Percentiles rank a stretch among this genome's conserved stretches.
These are phyloP conservation scores for Blepharisma undulans DNA, from an alignment of 169 alveolate genomes.

Conservation along the genomic window DNA sequence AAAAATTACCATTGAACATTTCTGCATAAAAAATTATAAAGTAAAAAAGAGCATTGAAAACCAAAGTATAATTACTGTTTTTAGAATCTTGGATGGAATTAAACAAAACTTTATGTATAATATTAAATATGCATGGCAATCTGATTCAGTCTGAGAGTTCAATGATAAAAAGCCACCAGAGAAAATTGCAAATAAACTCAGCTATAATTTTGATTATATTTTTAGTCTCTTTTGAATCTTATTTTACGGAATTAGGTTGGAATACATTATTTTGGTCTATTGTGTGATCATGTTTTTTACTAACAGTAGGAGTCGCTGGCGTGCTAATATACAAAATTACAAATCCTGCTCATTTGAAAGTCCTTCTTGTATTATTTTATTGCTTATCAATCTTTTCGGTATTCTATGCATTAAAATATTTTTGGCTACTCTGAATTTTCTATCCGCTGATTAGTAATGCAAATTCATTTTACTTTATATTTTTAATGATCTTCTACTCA, in stretches of 20 bases:
- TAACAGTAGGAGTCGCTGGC: background rate
- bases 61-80: no score
- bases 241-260: background rate
- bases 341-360: background rate
- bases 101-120: no score
- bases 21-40: no score
- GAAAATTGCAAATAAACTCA: background rate
- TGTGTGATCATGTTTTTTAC: background rate
- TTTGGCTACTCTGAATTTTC: background rate
- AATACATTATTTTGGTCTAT: background rate
- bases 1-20: no score
- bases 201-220: no score
- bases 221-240: background rate
- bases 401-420: background rate
- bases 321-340: background rate
- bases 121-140: background rate
- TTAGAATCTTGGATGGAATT: no score
- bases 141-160: background rate
- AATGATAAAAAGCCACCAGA: background rate
- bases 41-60: no score
- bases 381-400: background rate
- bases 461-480: no score
- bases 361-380: background rate
- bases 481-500: background rate
- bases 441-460: background rate